Base-by-base conservation (phyloP, 2,329 filamentous ascomycete genomes). In the Calonectria pteridis region DNA sequence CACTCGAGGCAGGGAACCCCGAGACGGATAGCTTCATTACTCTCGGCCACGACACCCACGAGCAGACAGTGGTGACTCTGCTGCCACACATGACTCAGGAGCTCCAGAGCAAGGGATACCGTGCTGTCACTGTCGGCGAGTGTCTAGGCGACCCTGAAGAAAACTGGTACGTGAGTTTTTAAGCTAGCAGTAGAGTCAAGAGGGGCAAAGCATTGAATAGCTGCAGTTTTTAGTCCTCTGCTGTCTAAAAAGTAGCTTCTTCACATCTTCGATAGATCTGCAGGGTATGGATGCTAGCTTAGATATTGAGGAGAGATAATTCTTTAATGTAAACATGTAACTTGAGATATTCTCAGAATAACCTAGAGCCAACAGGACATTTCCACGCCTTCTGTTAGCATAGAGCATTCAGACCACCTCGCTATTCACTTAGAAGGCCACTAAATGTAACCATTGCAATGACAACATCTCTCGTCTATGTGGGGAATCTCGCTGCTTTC, bases 1-100 rank as follows among this genome's bases (percentile, higher is more conserved):
- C 79, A 14, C 83, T 86, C 40, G 88, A 87, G 74, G 81, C 77
- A 0, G 37, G 59, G n/a, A 73, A 79, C 28, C 74, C 81, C 0
- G 69, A 67, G 0, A 69, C 58, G 0, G 82, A 79, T 35, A 82
- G 81, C 70, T 91, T 86, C 82, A 85, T 92, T 53, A 84, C 86
- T 20, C 90, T 92, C 74, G 87, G 87, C 62, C 88, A 90, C 73
- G 88, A 90, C 72, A 86, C 87, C 6, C 84, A 88, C 23, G 83
- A 86, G 72, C 84, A 87, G 58, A 84, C 85, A 0, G 88, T 86
- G 23, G 80, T 84, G 55, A 86, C 86, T 69, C 80, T 90, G 66
- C 83, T 83, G 1, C 79, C 81, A 83, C 84, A 85, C 74, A 87
- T 88, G 82, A 80, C 89, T 51, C 68, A 81, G 43, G 83, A 82